These are phyloP conservation scores for Wickerhamiella shivajii DNA, from an alignment of 805 yeast genomes.

Conservation along the genomic window DNA sequence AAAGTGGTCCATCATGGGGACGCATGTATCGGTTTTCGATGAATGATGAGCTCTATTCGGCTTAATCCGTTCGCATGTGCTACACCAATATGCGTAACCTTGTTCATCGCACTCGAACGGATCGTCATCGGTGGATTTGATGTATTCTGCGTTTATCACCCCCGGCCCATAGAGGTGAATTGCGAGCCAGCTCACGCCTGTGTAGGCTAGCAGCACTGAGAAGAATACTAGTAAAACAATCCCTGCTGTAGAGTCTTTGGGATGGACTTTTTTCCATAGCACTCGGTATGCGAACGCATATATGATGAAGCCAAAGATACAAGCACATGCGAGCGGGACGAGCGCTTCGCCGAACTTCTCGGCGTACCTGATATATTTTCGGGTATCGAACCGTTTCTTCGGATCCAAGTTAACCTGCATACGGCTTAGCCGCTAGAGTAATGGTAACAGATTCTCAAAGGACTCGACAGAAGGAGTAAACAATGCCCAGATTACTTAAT, in stretches of 20 bases:
- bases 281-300: slow-evolving; percentile 33
- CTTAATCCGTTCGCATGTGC: slow-evolving; percentile 49
- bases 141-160: slow-evolving; percentile 19
- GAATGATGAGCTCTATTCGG: slow-evolving; percentile 62
- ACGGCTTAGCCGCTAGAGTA: not conserved
- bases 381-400: not conserved
- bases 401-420: slow-evolving; percentile 9
- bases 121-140: slow-evolving; percentile 9
- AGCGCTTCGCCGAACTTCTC: not conserved
- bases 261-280: slow-evolving; percentile 28
- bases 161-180: slow-evolving; percentile 48
- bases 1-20: slow-evolving; percentile 69
- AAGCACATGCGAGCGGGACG: slow-evolving; percentile 3
- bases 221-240: slow-evolving; percentile 27
- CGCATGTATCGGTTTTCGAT: slow-evolving; percentile 37
- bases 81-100: slow-evolving; percentile 71
- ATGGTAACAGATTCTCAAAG: not conserved
- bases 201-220: slow-evolving; percentile 18
- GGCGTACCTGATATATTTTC: not conserved
- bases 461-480: not conserved
- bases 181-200: slow-evolving; percentile 31
- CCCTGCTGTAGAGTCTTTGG: slow-evolving; percentile 17
- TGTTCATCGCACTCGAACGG: slow-evolving; percentile 49
- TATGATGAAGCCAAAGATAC: slow-evolving; percentile 28
- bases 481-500: not conserved